phyloP scores from a whole-genome alignment of 345 rosid genomes.

The Eucalyptus curtisii region DNA sequence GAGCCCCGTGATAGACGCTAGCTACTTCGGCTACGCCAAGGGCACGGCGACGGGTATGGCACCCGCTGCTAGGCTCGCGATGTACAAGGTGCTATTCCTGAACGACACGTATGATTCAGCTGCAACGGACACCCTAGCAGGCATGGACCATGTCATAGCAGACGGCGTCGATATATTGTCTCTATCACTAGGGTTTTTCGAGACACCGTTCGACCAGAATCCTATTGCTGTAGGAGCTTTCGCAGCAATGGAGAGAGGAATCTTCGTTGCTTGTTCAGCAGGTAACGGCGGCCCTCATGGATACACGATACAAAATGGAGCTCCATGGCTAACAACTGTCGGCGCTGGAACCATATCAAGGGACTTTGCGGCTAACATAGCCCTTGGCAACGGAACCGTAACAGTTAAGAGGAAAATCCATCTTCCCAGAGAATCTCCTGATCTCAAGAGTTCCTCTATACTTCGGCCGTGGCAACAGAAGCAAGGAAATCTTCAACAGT shows the following conservation, averaged over 20 bases:
- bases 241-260: conserved; percentile 35
- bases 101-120: conserved; percentile 7
- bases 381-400: conserved; percentile 1
- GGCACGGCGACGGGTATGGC: conserved; percentile 33
- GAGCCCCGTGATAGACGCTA: conserved; percentile 6
- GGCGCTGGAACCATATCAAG: conserved; percentile 32
- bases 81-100: conserved; percentile 35
- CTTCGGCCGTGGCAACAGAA: conserved; percentile 24
- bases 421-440: conserved; percentile 23
- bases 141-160: conserved; percentile 39
- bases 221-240: conserved; percentile 46
- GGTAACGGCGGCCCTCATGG: conserved; percentile 31
- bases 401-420: conserved; percentile 14
- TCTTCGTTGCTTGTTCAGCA: conserved; percentile 36
- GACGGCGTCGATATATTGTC: conserved; percentile 43
- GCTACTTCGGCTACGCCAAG: conserved; percentile 39
- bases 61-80: conserved; percentile 37
- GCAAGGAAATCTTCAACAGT: conserved; percentile 20
- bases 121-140: conserved; percentile 30
- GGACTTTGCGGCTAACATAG: conserved; percentile 12
- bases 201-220: conserved; percentile 27
- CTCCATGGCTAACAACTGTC: conserved; percentile 34
- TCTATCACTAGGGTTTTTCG: conserved; percentile 13
- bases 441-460: conserved; percentile 17
- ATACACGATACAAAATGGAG: conserved; percentile 25